Evolutionary conservation across 345 rosid species (phyloP).

Genomic region (Populus euphratica): DNA sequence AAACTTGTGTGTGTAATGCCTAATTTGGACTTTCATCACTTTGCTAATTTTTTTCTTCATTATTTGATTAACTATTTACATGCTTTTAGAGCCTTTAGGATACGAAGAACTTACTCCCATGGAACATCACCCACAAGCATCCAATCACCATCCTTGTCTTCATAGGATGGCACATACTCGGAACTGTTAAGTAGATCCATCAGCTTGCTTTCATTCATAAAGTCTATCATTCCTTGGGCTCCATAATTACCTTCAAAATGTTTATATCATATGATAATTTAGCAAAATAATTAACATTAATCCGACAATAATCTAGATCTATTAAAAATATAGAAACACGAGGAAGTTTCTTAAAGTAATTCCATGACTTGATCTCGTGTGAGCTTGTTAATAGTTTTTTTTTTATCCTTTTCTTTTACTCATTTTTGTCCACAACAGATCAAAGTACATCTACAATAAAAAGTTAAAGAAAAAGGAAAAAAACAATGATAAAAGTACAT

Average conservation of each 20-base stretch:
- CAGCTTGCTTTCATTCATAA: conserved; percentile 92
- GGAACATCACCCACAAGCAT: conserved; percentile 99
- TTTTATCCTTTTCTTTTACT: neutral
- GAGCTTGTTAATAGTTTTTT: neutral
- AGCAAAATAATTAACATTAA: neutral
- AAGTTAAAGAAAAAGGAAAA: no score
- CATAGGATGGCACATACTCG: conserved; percentile 91
- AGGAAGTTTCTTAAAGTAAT: neutral
- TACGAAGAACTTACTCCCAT: conserved; percentile 67
- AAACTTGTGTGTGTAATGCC: no score
- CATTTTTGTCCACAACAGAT: no score
- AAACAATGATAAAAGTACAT: neutral
- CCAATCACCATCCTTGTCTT: conserved; percentile 98
- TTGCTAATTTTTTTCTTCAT: neutral
- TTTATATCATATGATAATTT: neutral
- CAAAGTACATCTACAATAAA: neutral
- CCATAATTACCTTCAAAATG: conserved; percentile 48
- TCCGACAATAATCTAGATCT: neutral
- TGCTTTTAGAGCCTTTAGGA: neutral
- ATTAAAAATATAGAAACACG: neutral
- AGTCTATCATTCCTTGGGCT: conserved; percentile 86
- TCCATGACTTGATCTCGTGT: conserved; percentile 4
- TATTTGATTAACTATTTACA: neutral
- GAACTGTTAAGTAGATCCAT: conserved; percentile 87
- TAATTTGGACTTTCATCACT: neutral